phyloP scores from a whole-genome alignment of 176 grass and related monocot species.

The Ananas comosus region DNA sequence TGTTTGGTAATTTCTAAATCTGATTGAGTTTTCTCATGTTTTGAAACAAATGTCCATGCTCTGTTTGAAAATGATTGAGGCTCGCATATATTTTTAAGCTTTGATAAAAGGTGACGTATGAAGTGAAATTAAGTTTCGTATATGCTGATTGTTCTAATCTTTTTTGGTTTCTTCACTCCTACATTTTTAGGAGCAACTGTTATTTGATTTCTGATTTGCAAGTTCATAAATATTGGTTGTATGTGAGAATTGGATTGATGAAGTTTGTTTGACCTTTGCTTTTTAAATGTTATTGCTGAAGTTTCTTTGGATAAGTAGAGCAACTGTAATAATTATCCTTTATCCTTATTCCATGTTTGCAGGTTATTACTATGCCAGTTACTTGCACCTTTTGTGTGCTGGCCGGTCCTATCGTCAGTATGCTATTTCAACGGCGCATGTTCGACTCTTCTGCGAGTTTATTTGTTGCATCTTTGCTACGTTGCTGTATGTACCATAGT shows the following conservation, averaged over 20 bases:
- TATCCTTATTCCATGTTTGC: not conserved
- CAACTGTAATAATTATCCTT: not conserved
- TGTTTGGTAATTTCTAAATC: not conserved
- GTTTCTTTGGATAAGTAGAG: not conserved
- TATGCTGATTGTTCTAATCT: too few species aligned
- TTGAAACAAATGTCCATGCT: not conserved
- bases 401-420: not conserved
- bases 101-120: too few species aligned
- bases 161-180: too few species aligned
- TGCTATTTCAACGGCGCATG: slow-evolving; percentile 6
- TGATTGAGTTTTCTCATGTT: not conserved
- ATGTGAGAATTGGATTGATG: not conserved
- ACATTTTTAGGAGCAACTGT: too few species aligned
- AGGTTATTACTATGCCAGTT: slow-evolving; percentile 8
- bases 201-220: too few species aligned
- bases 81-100: not conserved
- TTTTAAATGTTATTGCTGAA: not conserved
- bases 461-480: not conserved
- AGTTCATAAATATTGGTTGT: not conserved
- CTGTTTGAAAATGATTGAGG: not conserved
- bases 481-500: not conserved
- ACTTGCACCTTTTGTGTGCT: slow-evolving; percentile 5
- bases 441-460: slow-evolving; percentile 1
- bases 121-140: too few species aligned
- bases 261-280: not conserved